A percentile compares a stretch with the other conserved stretches of the same genome.
These are phyloP conservation scores for Pseudocercospora cruenta DNA, from an alignment of 2,329 filamentous ascomycete species.

Conservation along the genomic window DNA sequence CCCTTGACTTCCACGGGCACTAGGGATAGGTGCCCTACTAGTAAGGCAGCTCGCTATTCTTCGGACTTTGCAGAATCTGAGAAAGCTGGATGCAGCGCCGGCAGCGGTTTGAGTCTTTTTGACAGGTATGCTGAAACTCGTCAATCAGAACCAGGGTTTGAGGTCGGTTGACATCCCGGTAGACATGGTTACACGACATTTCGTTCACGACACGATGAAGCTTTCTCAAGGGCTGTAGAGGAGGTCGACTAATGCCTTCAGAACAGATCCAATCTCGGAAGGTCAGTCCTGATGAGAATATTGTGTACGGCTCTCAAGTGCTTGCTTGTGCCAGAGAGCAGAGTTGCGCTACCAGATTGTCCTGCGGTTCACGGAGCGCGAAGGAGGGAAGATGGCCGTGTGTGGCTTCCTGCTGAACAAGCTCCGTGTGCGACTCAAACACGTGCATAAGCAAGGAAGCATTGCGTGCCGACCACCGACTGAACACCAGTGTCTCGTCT, in stretches of 20 bases:
- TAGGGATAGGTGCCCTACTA: not conserved
- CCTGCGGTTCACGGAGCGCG: not conserved
- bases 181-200: not conserved
- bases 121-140: not conserved
- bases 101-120: not conserved
- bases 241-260: too few relatives aligned
- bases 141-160: not conserved
- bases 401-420: not conserved
- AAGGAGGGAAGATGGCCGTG: not conserved
- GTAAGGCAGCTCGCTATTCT: not conserved
- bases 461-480: conserved; percentile 1
- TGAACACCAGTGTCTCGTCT: not conserved
- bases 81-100: not conserved
- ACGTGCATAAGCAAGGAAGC: conserved; percentile 12
- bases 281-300: too few relatives aligned
- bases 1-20: not conserved
- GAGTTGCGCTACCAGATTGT: not conserved
- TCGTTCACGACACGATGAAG: not conserved
- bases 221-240: too few relatives aligned
- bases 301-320: too few relatives aligned
- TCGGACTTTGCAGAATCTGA: not conserved
- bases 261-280: not conserved
- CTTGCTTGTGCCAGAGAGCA: not conserved
- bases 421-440: conserved; percentile 1
- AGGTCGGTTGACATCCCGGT: not conserved